These are phyloP conservation scores for Tetrapisispora namnaoensis DNA, from an alignment of 805 yeast species.

Conservation along the genomic window DNA sequence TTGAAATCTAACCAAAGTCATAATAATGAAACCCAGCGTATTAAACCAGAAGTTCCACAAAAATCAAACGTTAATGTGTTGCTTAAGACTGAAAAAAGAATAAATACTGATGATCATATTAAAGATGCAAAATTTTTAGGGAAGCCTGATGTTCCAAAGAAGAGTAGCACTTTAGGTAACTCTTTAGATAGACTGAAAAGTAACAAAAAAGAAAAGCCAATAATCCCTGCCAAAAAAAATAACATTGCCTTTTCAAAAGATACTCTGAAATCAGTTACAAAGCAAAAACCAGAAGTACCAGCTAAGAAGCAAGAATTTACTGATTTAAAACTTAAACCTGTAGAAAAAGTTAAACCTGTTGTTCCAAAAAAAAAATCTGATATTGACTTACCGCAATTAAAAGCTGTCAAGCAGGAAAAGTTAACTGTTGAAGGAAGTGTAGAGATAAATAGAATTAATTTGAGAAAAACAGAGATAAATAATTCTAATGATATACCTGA, in stretches of 20 bases:
- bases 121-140: neutral
- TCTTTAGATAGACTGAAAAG: neutral
- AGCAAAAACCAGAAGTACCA: conserved; percentile 1
- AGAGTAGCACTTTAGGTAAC: neutral
- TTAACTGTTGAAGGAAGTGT: neutral
- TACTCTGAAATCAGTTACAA: neutral
- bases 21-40: neutral
- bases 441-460: neutral
- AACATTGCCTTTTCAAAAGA: neutral
- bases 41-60: conserved; percentile 10
- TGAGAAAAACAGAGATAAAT: conserved; percentile 7
- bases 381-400: conserved; percentile 10
- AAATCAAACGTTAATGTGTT: conserved; percentile 3
- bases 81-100: neutral
- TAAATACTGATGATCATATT: neutral
- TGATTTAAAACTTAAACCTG: conserved; percentile 6
- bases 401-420: conserved; percentile 4
- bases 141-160: neutral
- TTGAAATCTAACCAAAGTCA: conserved; percentile 6
- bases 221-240: neutral
- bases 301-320: neutral
- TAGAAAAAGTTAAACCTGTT: conserved; percentile 7
- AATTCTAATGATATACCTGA: conserved; percentile 5
- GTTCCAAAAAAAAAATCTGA: conserved; percentile 8
- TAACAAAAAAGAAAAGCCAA: neutral